Evolutionary conservation across 768 basidiomycete genomes (phyloP).

Genomic region (Mycena olivaceomarginata): DNA sequence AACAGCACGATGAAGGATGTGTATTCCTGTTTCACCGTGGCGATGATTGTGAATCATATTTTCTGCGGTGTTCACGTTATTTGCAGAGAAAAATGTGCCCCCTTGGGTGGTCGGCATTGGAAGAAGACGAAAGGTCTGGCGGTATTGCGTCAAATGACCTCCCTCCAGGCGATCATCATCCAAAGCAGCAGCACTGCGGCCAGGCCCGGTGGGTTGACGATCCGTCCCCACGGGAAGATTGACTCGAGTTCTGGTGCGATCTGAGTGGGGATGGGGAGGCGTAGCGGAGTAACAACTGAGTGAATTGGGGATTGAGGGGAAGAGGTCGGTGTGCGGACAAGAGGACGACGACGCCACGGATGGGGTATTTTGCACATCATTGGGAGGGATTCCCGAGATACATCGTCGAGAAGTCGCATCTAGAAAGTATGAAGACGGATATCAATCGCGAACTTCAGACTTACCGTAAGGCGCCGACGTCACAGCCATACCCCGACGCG

Average conservation of each 20-base stretch:
- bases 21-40: background rate
- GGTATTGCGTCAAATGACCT: background rate
- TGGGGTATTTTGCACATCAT: background rate
- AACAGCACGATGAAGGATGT: background rate
- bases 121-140: no score
- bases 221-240: background rate
- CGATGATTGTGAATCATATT: constrained; percentile 1
- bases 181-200: background rate
- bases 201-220: background rate
- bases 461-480: background rate
- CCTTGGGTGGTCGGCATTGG: background rate
- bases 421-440: background rate
- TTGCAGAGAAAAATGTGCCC: background rate
- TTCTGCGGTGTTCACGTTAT: background rate
- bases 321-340: no score
- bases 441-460: background rate
- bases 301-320: no score
- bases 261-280: no score
- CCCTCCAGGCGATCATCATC: background rate
- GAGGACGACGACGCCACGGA: no score
- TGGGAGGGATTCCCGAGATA: background rate
- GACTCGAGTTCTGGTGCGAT: no score
- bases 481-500: background rate
- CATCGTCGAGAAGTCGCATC: background rate
- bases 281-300: no score